Evolutionary conservation across 2,329 filamentous ascomycete species (phyloP).

Genomic region (Colletotrichum sp.): DNA sequence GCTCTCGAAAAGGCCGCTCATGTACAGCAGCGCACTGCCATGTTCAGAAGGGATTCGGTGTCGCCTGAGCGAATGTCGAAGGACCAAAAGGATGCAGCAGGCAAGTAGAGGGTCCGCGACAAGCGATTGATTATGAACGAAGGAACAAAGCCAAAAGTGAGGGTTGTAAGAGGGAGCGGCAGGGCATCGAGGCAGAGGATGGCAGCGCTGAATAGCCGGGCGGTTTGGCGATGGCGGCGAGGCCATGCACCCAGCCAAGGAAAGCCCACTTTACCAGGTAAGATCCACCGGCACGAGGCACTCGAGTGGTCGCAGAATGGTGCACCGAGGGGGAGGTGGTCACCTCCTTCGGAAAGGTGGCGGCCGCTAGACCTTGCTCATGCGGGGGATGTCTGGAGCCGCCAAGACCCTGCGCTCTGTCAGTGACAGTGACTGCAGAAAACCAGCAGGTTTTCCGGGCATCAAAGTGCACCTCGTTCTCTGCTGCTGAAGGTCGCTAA

Average conservation of each 20-base stretch:
- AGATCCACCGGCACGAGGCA: slow-evolving; percentile 22
- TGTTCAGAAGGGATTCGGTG: slow-evolving; percentile 7
- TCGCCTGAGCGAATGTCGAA: not conserved
- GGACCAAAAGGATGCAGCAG: not conserved
- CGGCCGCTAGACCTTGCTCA: not conserved
- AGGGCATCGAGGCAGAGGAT: not conserved
- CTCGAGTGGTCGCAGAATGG: slow-evolving; percentile 17
- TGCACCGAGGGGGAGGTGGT: not conserved
- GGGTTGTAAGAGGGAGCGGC: not conserved
- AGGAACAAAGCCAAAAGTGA: not conserved
- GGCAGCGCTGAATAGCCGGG: not conserved
- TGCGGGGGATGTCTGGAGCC: slow-evolving; percentile 11
- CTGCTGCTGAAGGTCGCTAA: not conserved
- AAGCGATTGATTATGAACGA: not conserved
- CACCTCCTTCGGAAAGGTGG: not conserved
- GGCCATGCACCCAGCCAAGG: not conserved
- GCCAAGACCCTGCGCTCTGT: slow-evolving; percentile 20
- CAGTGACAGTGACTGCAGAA: not conserved
- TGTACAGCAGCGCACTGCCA: slow-evolving; percentile 16
- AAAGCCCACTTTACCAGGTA: slow-evolving; percentile 10
- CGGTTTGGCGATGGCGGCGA: slow-evolving; percentile 11
- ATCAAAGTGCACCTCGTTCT: not conserved
- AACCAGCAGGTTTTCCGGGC: not conserved
- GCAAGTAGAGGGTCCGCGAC: not conserved
- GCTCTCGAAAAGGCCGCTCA: slow-evolving; percentile 17